Evolutionary conservation across 345 rosid genomes (phyloP).

Genomic region (Noccaea bulbosa): DNA sequence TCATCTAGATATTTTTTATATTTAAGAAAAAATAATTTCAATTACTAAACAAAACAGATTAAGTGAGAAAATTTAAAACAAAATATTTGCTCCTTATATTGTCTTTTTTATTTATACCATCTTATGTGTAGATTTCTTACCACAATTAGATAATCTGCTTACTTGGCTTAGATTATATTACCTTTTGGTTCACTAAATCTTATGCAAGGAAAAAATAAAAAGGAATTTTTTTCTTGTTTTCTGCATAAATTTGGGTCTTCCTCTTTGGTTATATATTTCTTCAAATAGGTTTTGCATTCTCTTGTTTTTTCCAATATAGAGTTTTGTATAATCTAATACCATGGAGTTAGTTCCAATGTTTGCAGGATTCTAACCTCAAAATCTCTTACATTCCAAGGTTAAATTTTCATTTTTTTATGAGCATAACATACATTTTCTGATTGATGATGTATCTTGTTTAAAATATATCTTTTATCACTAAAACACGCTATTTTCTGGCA

Average conservation of each 20-base stretch:
- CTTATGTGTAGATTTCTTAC: slow-evolving; percentile 12
- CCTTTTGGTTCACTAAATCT: slow-evolving; percentile 1
- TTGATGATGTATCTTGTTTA: neutral
- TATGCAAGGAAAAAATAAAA: neutral
- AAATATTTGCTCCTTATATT: neutral
- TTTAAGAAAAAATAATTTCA: neutral
- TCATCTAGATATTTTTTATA: slow-evolving; percentile 6
- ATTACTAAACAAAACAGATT: neutral
- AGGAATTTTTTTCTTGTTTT: neutral
- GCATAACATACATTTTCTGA: neutral
- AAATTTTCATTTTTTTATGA: neutral
- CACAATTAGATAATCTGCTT: slow-evolving; percentile 5
- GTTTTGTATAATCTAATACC: slow-evolving; percentile 18
- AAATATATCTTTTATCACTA: slow-evolving; percentile 26
- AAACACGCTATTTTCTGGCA: slow-evolving; percentile 1
- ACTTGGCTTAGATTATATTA: slow-evolving; percentile 22
- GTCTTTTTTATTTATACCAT: neutral
- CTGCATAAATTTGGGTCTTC: slow-evolving; percentile 2
- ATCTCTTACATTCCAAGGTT: neutral
- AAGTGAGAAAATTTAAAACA: neutral
- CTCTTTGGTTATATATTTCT: neutral
- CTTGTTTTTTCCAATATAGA: neutral
- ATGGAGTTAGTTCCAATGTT: neutral
- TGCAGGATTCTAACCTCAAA: neutral
- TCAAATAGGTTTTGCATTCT: neutral